phyloP scores from a whole-genome alignment of 768 basidiomycete genomes.

The Boletus rubropictus region DNA sequence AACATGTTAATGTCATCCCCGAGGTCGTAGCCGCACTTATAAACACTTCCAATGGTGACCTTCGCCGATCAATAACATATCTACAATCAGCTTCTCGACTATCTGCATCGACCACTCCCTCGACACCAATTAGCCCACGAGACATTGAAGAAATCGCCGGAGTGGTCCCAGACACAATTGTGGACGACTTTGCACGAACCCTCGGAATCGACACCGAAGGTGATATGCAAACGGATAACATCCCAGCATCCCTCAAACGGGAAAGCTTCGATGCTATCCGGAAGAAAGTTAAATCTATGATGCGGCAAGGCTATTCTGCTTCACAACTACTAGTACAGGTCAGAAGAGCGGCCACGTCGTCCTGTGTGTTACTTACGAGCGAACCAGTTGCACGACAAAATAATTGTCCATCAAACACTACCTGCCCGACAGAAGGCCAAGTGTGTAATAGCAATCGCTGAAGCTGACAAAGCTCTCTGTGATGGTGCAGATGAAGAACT shows the following conservation, averaged over 20 bases:
- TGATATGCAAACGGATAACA: conserved; percentile 45
- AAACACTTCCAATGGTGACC: conserved; percentile 79
- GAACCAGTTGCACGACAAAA: conserved; percentile 79
- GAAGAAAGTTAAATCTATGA: conserved; percentile 66
- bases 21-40: conserved; percentile 71
- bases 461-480: conserved; percentile 92
- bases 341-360: conserved; percentile 17
- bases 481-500: conserved; percentile 98
- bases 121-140: conserved; percentile 62
- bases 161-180: conserved; percentile 73
- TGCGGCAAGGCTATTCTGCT: conserved; percentile 89
- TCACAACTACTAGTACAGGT: conserved; percentile 87
- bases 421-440: conserved; percentile 73
- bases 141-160: conserved; percentile 98
- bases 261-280: conserved; percentile 58
- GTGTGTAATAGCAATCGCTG: conserved; percentile 81
- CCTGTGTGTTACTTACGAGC: conserved; percentile 6
- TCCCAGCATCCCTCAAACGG: conserved; percentile 17
- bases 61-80: conserved; percentile 95
- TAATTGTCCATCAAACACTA: conserved; percentile 78
- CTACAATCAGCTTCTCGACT: conserved; percentile 92
- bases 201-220: conserved; percentile 68
- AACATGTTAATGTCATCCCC: conserved; percentile 54
- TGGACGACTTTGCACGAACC: conserved; percentile 60
- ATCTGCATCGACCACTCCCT: conserved; percentile 65